Evolutionary conservation across 2,329 filamentous ascomycete species (phyloP).

Genomic region (Penicillium brasilianum): DNA sequence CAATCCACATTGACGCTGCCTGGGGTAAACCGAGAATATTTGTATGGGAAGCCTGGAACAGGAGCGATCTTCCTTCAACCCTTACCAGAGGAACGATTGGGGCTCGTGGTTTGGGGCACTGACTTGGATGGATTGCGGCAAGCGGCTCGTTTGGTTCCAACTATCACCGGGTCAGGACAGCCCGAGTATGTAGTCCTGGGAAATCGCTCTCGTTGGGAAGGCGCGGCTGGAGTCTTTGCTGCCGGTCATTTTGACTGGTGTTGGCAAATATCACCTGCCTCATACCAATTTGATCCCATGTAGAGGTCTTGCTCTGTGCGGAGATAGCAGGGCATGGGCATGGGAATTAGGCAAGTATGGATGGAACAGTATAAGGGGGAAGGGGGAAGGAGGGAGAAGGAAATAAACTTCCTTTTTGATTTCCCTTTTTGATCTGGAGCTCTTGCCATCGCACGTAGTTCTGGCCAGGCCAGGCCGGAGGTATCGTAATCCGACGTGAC

Average conservation of each 20-base stretch:
- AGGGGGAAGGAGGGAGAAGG: background rate
- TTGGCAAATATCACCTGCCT: conserved; percentile 58
- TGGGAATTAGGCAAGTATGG: background rate
- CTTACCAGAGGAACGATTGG: conserved; percentile 53
- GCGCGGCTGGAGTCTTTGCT: conserved; percentile 57
- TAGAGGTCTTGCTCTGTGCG: background rate
- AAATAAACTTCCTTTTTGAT: too few species aligned
- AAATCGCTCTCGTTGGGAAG: conserved; percentile 55
- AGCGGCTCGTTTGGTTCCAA: conserved; percentile 60
- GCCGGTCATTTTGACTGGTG: conserved; percentile 61
- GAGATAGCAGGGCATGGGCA: background rate
- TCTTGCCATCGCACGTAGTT: background rate
- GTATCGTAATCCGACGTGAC: background rate
- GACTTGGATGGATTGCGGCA: conserved; percentile 54
- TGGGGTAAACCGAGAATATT: conserved; percentile 28
- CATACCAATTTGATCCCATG: conserved; percentile 34
- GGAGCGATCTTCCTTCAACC: conserved; percentile 60
- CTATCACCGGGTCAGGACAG: conserved; percentile 61
- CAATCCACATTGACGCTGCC: background rate
- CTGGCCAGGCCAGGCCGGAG: background rate
- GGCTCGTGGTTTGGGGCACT: conserved; percentile 62
- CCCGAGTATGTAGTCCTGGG: conserved; percentile 62
- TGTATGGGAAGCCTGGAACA: conserved; percentile 44
- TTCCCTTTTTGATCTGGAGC: background rate
- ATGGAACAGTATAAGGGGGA: background rate